These are phyloP conservation scores for Austroboletus festivus DNA, from an alignment of 768 basidiomycete genomes.

Conservation along the genomic window DNA sequence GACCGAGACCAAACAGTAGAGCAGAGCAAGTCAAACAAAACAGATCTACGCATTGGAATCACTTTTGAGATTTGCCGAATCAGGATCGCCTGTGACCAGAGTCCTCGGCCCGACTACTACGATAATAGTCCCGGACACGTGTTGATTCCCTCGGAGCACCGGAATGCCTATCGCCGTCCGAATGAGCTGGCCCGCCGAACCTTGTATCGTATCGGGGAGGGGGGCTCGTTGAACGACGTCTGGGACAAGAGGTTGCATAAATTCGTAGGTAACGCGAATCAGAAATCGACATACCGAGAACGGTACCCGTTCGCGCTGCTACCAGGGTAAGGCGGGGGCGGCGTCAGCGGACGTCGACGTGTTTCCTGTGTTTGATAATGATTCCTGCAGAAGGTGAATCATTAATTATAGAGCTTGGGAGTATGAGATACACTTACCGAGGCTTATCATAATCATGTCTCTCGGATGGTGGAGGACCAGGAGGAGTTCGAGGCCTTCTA, in stretches of 20 bases:
- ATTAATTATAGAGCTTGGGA: background rate
- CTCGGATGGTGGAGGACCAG: constrained; percentile 54
- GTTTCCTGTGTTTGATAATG: constrained; percentile 24
- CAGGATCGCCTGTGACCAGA: constrained; percentile 28
- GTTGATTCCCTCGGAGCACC: constrained; percentile 32
- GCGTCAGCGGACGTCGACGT: constrained; percentile 52
- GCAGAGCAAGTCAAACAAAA: background rate
- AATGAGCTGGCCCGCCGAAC: constrained; percentile 44
- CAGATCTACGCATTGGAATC: constrained; percentile 5
- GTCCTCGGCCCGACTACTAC: constrained; percentile 32
- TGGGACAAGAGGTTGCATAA: constrained; percentile 21
- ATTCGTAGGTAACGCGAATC: background rate
- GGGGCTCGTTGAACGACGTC: constrained; percentile 73
- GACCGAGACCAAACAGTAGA: background rate
- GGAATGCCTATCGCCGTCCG: constrained; percentile 50
- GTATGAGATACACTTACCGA: constrained; percentile 41
- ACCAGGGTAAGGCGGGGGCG: constrained; percentile 51
- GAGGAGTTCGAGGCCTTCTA: constrained; percentile 51
- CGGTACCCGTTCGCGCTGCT: constrained; percentile 40
- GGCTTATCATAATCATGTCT: constrained; percentile 61
- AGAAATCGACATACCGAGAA: constrained; percentile 33
- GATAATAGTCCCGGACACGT: constrained; percentile 40
- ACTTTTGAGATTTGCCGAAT: constrained; percentile 7
- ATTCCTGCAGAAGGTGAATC: constrained; percentile 2
- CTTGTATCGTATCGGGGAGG: constrained; percentile 50